Evolutionary conservation across 139 green algal genomes (phyloP).

Genomic region (Closterium sp.): DNA sequence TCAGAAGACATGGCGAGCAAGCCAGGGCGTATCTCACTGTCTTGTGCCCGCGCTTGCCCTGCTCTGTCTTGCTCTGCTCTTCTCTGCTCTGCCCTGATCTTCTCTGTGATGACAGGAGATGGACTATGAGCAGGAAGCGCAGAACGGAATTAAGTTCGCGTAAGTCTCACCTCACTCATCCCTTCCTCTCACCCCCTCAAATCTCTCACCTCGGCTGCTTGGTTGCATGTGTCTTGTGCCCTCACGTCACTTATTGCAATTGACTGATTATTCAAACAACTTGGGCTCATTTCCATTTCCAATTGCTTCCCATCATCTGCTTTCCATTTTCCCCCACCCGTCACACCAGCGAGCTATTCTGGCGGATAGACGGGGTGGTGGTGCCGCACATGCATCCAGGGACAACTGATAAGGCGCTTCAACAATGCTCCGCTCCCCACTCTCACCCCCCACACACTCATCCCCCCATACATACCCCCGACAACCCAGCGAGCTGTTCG

Average conservation of each 20-base stretch:
- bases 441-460: no score
- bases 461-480: no score
- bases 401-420: no score
- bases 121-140: conserved; percentile 35
- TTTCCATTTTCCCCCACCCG: conserved; percentile 34
- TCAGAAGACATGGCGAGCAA: neutral
- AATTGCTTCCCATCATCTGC: no score
- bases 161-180: conserved; percentile 62
- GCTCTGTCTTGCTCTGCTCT: neutral
- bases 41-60: neutral
- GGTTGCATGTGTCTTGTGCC: no score
- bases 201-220: no score
- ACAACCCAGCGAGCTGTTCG: conserved; percentile 70
- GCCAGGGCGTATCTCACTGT: neutral
- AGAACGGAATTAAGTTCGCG: conserved; percentile 18
- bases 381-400: conserved; percentile 19
- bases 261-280: no score
- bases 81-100: neutral
- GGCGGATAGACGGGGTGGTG: conserved; percentile 80
- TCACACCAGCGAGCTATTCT: conserved; percentile 61
- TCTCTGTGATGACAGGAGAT: conserved; percentile 1
- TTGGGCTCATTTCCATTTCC: no score
- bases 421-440: no score
- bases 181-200: no score
- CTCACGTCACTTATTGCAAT: no score